Evolutionary conservation across 352 stramenopile species (phyloP), one percentile per base, ranked within the genome.

Genomic region (Globisporangium cylindrosporum): DNA sequence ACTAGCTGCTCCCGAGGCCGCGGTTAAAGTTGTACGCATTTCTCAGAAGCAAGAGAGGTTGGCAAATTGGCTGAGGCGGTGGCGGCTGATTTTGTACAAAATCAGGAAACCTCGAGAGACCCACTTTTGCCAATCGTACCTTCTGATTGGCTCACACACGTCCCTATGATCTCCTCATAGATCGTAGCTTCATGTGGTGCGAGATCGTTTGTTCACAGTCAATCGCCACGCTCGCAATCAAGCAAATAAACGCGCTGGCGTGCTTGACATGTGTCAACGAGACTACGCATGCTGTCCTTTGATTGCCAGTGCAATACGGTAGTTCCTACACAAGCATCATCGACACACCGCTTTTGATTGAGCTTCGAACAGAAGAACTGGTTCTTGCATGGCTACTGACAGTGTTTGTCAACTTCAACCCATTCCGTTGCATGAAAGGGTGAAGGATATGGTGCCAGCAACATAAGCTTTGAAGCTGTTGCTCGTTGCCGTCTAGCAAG

Each of bases 351-450:
- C 10, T 43, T 48, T 18, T 48, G 8, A 20, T 48, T 48, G 14
- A 6, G 14, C 2, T 4, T 48, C 38, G 4, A 48, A 48, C 38
- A 48, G 38, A n/a, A 6, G 14, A 48, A 48, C 12, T 48, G 38
- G 38, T 15, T 48, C 14, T 54, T 18, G 20, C 14, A 14, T 29
- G 49, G 49, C 49, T 56, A 24, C 25, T 58, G 53, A 7, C 9
- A 36, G 24, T 58, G 53, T 58, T 36, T 58, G 25, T 38, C 24
- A 59, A 25, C 54, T 59, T 59, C 54, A 59, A 59, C 54, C 25
- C 29, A 15, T 41, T 59, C 25, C 54, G 54, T 59, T 59, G 54
- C 54, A 15, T 27, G 15, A 32, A 41, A 59, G 54, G 10, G 51
- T n/a, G 25, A 4, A 9, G 51, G 51, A n/a, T 57, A 18, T 1